Base-by-base conservation (phyloP, 305 asterid species). In the Fraxinus ornus region DNA sequence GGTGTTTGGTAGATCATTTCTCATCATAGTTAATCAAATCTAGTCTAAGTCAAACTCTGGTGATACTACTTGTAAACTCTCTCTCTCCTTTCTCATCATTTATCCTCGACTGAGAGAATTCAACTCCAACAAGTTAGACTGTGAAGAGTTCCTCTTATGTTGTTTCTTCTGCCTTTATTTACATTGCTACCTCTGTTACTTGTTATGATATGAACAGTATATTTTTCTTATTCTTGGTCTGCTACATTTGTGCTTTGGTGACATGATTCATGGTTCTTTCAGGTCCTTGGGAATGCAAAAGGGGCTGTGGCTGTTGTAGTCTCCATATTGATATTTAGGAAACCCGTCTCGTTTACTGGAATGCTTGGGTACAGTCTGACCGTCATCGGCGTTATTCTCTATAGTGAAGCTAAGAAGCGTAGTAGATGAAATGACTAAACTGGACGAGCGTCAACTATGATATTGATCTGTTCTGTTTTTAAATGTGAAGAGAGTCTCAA, bases 251-350 rank as follows among this genome's bases (percentile, higher is more conserved):
- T 55, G 17, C 24, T 57, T 33, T 75, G 35, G 3, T 28, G 44
- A 64, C 49, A 80, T 28, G 33, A 47, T 78, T 78, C 35, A 39
- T 71, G 26, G 70, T 78, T 39, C 55, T 73, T 78, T 75, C 86
- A 93, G 97, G 97, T 93, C 68, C 92, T 93, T 80, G 97, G 97
- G 80, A 93, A 92, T 62, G 97, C 97, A 0, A 92, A 92, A 86
- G 95, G 97, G 41, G 95, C 94, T 15, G 93, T 91, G 74, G 94
- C 94, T 30, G 95, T 92, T 74, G 95, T 92, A 13, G 82, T 91
- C 73, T 92, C 95, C 72, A 92, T 92, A 80, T 79, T 91, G 84
- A 92, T 92, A 68, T 92, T 92, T 79, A 90, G 85, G 88, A 91
- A 92, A 57, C 94, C 97, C 2, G 93, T 92, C 62, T 91, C 95